These are phyloP conservation scores for Adiantum capillusveneris DNA, from an alignment of 75 land plant genomes.

Conservation along the genomic window DNA sequence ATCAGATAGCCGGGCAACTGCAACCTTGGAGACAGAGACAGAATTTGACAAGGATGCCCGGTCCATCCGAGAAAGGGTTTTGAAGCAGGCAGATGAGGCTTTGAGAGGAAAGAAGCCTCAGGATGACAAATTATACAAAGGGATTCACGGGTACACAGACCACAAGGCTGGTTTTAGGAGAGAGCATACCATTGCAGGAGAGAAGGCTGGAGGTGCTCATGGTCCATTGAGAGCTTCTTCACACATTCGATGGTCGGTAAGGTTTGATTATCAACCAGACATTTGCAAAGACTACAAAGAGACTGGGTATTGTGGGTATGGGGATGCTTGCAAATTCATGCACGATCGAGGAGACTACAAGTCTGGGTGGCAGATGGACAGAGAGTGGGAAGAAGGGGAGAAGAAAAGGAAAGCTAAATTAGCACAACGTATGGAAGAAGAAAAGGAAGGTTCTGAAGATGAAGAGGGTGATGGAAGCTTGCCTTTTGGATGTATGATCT, in stretches of 20 bases:
- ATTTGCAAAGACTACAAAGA: slow-evolving; percentile 99
- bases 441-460: slow-evolving; percentile 28
- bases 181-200: slow-evolving; percentile 79
- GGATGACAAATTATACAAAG: slow-evolving; percentile 69
- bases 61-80: slow-evolving; percentile 74
- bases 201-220: slow-evolving; percentile 95
- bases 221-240: slow-evolving; percentile 92
- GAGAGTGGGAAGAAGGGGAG: slow-evolving; percentile 73
- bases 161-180: slow-evolving; percentile 90
- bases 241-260: slow-evolving; percentile 65
- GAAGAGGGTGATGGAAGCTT: slow-evolving; percentile 54
- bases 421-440: slow-evolving; percentile 32
- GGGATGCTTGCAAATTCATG: slow-evolving; percentile 96
- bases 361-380: slow-evolving; percentile 97
- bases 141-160: slow-evolving; percentile 81
- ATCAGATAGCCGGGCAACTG: slow-evolving; percentile 75
- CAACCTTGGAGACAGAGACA: slow-evolving; percentile 88
- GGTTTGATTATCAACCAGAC: slow-evolving; percentile 98
- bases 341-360: slow-evolving; percentile 98
- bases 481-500: slow-evolving; percentile 94
- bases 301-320: slow-evolving; percentile 97
- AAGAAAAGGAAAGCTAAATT: slow-evolving; percentile 47
- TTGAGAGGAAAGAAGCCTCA: slow-evolving; percentile 40
- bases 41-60: slow-evolving; percentile 72
- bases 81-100: slow-evolving; percentile 71